Base-by-base conservation (phyloP, 1,284 basidiomycete species). In the Baeospora myosura region DNA sequence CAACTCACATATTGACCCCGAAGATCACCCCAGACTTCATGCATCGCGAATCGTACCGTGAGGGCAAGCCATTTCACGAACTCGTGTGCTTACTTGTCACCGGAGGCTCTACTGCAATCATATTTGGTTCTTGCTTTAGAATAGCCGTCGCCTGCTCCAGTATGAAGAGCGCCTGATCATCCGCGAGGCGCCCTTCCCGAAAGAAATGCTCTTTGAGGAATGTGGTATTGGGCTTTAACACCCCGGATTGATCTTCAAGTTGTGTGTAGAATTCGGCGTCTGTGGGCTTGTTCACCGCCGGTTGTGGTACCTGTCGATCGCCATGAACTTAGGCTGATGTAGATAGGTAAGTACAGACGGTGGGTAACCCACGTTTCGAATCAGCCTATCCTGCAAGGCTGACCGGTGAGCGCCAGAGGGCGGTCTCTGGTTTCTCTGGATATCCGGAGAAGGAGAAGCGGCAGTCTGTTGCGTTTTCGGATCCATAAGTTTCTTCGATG, bases 121-220 rank as follows among this genome's bases (percentile, higher is more conserved):
- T 65, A 60, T 98, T 94, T 2, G 88, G 83, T 65, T 98, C 96
- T 21, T 69, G 69, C 22, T 72, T 71, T 34, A 98, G 65, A 36
- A 97, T 55, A 46, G 80, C 77, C 3, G 85, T 90, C n/a, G 80
- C 74, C 53, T 78, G 75, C 37, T 82, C 72, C 23, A 99, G 65
- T 52, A 99, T 95, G 58, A 79, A 87, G 43, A 96, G 61, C 1
- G 94, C 94, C 65, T 98, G 93, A 21, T 79, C 72, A 56, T 95
- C 89, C 3, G 83, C 88, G 53, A 97, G 59, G 12, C 87, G 68
- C 1, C 94, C 95, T 61, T 98, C 95, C 30, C 78, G 76, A 60
- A 93, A 84, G 64, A 99, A 96, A 65, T 98, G 95, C 41, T 88
- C 78, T 63, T 88, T 93, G 44, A 98, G 70, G 61, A 91, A 93